phyloP scores from a whole-genome alignment of 345 rosid species.

The Corymbia maculata region DNA sequence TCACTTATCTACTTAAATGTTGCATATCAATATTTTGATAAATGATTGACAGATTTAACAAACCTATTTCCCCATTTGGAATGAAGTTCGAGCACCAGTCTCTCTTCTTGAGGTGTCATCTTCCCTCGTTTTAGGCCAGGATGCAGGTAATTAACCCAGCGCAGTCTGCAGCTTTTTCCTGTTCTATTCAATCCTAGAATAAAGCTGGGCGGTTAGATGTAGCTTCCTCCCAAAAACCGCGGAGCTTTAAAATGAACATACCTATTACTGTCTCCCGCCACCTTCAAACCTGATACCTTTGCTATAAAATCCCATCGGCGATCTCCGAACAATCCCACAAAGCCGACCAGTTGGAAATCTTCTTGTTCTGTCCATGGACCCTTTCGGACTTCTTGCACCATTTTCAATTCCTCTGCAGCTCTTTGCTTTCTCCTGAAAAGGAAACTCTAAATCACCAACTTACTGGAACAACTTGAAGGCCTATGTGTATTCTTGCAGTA shows the following conservation, averaged over 20 bases:
- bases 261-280: constrained; percentile 98
- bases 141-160: constrained; percentile 98
- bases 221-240: constrained; percentile 39
- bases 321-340: constrained; percentile 88
- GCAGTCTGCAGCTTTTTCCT: constrained; percentile 98
- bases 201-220: constrained; percentile 39
- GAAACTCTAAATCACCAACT: neutral
- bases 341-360: constrained; percentile 72
- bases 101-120: constrained; percentile 92
- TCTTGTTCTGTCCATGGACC: constrained; percentile 99
- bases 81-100: constrained; percentile 85
- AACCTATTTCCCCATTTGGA: constrained; percentile 97
- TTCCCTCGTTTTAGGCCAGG: constrained; percentile 97
- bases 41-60: neutral
- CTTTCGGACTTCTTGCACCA: constrained; percentile 62
- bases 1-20: neutral
- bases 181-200: constrained; percentile 96
- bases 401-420: constrained; percentile 2
- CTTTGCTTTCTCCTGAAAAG: constrained; percentile 1
- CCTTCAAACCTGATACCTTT: constrained; percentile 99
- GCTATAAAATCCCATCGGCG: constrained; percentile 99
- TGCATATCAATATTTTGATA: neutral
- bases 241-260: constrained; percentile 36
- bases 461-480: constrained; percentile 20
- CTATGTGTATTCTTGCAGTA: neutral